Evolutionary conservation across 2,329 filamentous ascomycete genomes (phyloP), one percentile per base, ranked within the genome.

Genomic region (Paradendryphiella salina): DNA sequence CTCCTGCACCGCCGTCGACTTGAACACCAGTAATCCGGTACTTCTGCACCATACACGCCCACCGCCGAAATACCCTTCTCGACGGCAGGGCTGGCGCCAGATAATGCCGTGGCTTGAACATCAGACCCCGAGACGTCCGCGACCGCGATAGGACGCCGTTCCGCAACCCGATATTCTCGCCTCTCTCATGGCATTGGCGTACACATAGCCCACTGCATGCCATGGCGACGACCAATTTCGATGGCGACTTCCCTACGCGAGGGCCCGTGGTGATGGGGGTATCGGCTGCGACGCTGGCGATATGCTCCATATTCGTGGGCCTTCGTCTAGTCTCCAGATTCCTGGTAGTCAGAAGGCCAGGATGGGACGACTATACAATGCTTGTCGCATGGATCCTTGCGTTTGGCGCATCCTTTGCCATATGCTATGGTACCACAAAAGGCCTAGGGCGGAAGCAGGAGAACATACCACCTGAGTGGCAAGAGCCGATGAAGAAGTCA

Each of bases 291-390:
- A 89, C 87, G 43, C 80, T 92, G 55, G 80, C 81, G 17, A 71
- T 92, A 44, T 85, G 89, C 43, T 87, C 87, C 32, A 66, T 88
- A 46, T 93, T 96, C 68, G 89, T 96, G 60, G 79, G 79, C 34
- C 81, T 89, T 29, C 85, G 92, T 46, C 78, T 96, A 60, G 75
- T 89, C 34, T 90, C 88, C 53, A 83, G 91, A 21, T 79, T 83
- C 41, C 83, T 81, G 38, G 86, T 96, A 41, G 86, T 96, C 48
- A 84, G 83, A 60, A 85, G 82, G 46, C 75, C 90, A 43, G 85
- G 81, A 47, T 82, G 83, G 77, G 90, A 96, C 73, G 92, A 96
- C 77, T 88, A 86, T 73, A 83, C 89, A 63, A 94, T 96, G 72
- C 73, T 90, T 9, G 59, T 89, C 33, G 90, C 91, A 47, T 96